Evolutionary conservation across 2,329 filamentous ascomycete species (phyloP), one percentile per base, ranked within the genome.

Genomic region (Monosporascus sp.): DNA sequence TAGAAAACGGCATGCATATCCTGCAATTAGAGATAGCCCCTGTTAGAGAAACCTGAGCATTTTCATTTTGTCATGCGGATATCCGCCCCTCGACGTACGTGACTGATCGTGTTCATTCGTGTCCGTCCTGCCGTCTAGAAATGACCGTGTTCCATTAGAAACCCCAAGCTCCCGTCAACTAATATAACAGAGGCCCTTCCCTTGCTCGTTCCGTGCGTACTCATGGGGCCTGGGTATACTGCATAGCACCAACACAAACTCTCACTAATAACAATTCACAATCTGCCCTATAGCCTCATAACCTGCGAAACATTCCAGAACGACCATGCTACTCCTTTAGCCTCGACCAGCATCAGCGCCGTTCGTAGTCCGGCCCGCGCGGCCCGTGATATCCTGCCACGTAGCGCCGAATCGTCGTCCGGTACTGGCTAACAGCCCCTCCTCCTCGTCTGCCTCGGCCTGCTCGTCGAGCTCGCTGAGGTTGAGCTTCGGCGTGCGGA

Each of bases 391-490:
- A 67, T 96, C 90, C 68, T 93, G 83, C 91, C 91, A 97, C 1
- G 88, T 91, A 5, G 90, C 90, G 44, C 88, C 87, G 60, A 96
- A 91, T 34, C 90, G 80, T 53, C 90, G 76, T 6, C 90, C 85
- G 0, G 91, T 96, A 62, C 84, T 90, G 0, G 90, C 90, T 47
- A 99, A 74, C 48, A 99, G 75, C 11, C 92, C 90, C 73, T 99
- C 94, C 66, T 99, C 94, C 68, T 97, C 94, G 18, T 93, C 91
- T 31, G 86, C 89, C 69, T 96, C 90, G 17, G 92, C 86, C 65
- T 97, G 92, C 56, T 93, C 89, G 59, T 97, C 94, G 7, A 95
- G 69, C 63, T 92, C 85, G 46, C 82, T 80, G 52, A 93, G 77
- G 62, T 93, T 84, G 37, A 96, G 71, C 65, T 81, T 85, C 0